phyloP scores from a whole-genome alignment of 1,284 basidiomycete species.

The Leccinum angustisporum region DNA sequence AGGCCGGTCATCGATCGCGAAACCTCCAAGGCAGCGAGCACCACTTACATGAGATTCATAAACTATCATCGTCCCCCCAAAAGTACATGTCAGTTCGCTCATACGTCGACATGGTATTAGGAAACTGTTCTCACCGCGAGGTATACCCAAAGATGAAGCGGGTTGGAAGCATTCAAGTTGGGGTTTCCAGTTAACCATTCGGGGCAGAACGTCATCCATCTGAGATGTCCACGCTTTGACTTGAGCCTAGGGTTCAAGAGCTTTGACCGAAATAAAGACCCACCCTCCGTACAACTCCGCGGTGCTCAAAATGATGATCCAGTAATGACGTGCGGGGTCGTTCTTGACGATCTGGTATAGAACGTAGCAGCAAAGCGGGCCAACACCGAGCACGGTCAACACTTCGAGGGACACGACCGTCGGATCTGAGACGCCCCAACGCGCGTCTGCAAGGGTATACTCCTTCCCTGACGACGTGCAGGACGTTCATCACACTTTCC shows the following conservation, averaged over 20 bases:
- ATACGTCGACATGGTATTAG: not conserved
- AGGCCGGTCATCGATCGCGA: conserved; percentile 15
- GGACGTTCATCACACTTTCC: not conserved
- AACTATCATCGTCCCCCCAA: conserved; percentile 45
- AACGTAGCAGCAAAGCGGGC: conserved; percentile 69
- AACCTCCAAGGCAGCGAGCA: not conserved
- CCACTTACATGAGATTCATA: conserved; percentile 72
- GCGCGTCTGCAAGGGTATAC: conserved; percentile 75
- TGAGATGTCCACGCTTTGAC: conserved; percentile 25
- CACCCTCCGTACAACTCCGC: conserved; percentile 79
- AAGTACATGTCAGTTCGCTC: conserved; percentile 3
- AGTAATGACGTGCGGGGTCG: conserved; percentile 74
- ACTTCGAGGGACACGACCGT: conserved; percentile 80
- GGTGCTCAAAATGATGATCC: conserved; percentile 74
- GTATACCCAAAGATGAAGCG: conserved; percentile 57
- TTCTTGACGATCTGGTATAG: conserved; percentile 59
- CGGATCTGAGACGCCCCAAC: conserved; percentile 78
- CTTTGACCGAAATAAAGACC: conserved; percentile 19
- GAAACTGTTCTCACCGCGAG: conserved; percentile 41
- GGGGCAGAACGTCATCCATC: conserved; percentile 84
- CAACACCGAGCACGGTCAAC: conserved; percentile 77
- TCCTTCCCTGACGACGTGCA: conserved; percentile 46
- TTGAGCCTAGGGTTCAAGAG: not conserved
- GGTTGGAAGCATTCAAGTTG: conserved; percentile 68
- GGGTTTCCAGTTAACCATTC: conserved; percentile 81